Base-by-base conservation (phyloP, 2,329 filamentous ascomycete genomes). In the Clarireedia hainanense region DNA sequence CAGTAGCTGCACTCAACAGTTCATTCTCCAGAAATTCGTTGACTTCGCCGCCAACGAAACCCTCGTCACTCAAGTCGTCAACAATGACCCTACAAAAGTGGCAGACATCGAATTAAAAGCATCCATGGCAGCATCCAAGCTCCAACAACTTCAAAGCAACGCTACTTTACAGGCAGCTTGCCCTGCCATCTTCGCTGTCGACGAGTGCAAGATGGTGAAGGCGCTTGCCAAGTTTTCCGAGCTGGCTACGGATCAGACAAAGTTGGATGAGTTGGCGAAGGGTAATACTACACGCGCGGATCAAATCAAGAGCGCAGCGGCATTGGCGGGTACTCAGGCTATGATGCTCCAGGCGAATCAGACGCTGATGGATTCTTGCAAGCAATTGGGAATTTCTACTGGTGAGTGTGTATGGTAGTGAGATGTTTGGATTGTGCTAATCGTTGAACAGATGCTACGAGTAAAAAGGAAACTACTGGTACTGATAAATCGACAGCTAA, bases 281-380 rank as follows among this genome's bases (percentile, higher is more conserved):
- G 67, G 67, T 61, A 72, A 75, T 59, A 64, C 70, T 30, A 72
- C 72, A 40, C 67, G 68, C 58, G 65, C 68, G 6, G 69, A 65
- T 9, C 61, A 64, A 26, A 67, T 74, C 63, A 68, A 74, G 65
- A 65, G 68, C 49, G 71, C 72, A 61, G 70, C 70, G 1, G 61
- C 68, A n/a, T 55, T 63, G 5, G 66, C 63, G 1, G 60, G 64
- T 2, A 60, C 65, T 23, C 62, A 63, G 57, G 67, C 73, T 52
- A 58, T 62, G 43, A 61, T 65, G 7, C 60, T 74, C 56, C 49
- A 67, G 50, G 57, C 63, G 49, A 74, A 75, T 63, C 48, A 67
- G 5, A 74, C 72, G 3, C 61, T 74, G 17, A 63, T 71, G 58
- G 53, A 24, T 1, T 20, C 20, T 17, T 55, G 53, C 27, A 27